Conservation (phyloP, 1,284 basidiomycete species). For the Moesziomyces aphidis region DNA sequence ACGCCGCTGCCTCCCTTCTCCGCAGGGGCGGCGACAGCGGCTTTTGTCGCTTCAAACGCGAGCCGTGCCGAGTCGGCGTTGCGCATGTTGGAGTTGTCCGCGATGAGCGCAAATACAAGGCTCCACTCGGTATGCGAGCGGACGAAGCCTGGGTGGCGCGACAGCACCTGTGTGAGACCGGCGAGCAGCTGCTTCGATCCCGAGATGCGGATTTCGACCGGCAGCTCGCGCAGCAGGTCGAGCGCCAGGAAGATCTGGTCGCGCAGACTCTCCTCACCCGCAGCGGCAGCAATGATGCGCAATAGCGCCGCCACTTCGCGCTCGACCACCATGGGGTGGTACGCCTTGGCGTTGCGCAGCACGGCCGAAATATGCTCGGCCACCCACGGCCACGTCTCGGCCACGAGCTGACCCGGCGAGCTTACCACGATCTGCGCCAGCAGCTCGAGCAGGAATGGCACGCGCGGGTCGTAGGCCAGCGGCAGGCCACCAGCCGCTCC, state of each 20-base stretch:
- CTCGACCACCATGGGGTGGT: constrained; percentile 90
- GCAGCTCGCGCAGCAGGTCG: constrained; percentile 85
- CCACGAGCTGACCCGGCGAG: constrained; percentile 77
- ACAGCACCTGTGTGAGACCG: constrained; percentile 82
- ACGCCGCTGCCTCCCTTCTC: constrained; percentile 71
- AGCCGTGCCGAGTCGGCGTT: constrained; percentile 88
- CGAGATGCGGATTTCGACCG: constrained; percentile 79
- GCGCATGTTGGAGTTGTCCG: constrained; percentile 77
- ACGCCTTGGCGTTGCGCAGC: constrained; percentile 80
- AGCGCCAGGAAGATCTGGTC: constrained; percentile 95
- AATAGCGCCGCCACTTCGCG: constrained; percentile 81
- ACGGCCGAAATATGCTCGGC: constrained; percentile 90
- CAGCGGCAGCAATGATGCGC: constrained; percentile 40
- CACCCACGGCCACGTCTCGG: constrained; percentile 89
- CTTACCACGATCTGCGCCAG: constrained; percentile 84
- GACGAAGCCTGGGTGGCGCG: constrained; percentile 75
- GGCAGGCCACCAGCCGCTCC: constrained; percentile 25
- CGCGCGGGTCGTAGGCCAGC: constrained; percentile 91
- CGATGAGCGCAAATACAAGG: constrained; percentile 87
- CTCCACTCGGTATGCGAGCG: constrained; percentile 85
- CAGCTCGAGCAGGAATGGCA: constrained; percentile 91
- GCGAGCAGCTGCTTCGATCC: constrained; percentile 90
- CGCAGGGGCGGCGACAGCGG: constrained; percentile 69
- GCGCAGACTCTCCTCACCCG: constrained; percentile 71
- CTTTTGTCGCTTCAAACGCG: constrained; percentile 74